Evolutionary conservation across 225 moss, liverwort and hornwort species (phyloP).

Genomic region (Straminergon stramineum): DNA sequence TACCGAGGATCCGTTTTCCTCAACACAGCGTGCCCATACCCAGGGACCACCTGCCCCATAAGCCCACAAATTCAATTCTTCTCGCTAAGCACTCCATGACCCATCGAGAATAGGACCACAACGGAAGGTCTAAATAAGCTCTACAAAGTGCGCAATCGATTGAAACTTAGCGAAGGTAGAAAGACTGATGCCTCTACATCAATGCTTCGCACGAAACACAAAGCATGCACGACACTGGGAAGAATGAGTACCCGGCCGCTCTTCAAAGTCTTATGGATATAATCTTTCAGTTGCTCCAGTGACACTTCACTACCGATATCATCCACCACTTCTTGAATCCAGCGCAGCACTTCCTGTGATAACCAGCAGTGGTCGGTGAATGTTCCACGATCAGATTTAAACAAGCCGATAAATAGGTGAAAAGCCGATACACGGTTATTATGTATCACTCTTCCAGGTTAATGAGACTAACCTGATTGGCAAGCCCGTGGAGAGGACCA

Average conservation of each 20-base stretch:
- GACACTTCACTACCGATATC: constrained; percentile 73
- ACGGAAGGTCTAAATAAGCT: neutral
- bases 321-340: constrained; percentile 68
- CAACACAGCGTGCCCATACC: constrained; percentile 72
- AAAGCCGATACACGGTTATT: neutral
- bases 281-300: constrained; percentile 64
- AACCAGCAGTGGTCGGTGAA: neutral
- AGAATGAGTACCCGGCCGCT: constrained; percentile 37
- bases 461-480: constrained; percentile 44
- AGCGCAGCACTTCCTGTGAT: constrained; percentile 54
- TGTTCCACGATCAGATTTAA: neutral
- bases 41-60: constrained; percentile 50
- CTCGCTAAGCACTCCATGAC: neutral
- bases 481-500: constrained; percentile 69
- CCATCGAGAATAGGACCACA: neutral
- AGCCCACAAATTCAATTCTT: neutral
- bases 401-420: neutral
- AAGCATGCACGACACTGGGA: neutral
- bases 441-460: neutral
- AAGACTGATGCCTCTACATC: neutral
- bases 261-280: constrained; percentile 72
- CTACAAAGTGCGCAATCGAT: neutral
- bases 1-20: constrained; percentile 72
- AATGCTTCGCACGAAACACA: neutral
- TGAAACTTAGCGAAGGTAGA: neutral